These are phyloP conservation scores for Sequoia sempervirens DNA, from an alignment of 75 land plant genomes.

Conservation along the genomic window DNA sequence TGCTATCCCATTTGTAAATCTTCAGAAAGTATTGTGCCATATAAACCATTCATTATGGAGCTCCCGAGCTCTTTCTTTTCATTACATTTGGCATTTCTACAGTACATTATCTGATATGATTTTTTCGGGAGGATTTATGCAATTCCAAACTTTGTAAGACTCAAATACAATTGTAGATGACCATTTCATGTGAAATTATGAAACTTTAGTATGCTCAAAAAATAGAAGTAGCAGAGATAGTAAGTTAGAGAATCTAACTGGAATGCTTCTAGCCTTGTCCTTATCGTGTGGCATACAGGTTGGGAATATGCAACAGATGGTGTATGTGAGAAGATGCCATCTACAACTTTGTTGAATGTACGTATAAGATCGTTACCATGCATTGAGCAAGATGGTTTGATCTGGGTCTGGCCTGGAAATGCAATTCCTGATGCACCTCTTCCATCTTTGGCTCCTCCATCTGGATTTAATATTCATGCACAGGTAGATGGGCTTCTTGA, in stretches of 20 bases:
- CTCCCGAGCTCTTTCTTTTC: background rate
- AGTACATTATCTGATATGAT: background rate
- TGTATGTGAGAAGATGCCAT: constrained; percentile 96
- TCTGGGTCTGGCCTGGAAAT: constrained; percentile 98
- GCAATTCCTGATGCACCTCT: constrained; percentile 65
- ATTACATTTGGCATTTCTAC: background rate
- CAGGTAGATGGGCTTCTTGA: constrained; percentile 48
- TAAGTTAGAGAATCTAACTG: background rate
- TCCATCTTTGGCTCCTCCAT: constrained; percentile 80
- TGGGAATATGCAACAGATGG: constrained; percentile 96
- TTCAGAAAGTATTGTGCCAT: background rate
- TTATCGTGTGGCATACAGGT: constrained; percentile 37
- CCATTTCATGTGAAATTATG: background rate
- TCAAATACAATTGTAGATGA: background rate
- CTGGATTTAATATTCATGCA: constrained; percentile 77
- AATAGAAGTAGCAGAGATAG: constrained; percentile 5
- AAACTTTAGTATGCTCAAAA: background rate
- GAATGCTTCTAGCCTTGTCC: constrained; percentile 7
- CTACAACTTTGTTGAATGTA: constrained; percentile 61
- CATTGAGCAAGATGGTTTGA: constrained; percentile 87
- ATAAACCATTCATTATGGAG: background rate
- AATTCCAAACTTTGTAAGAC: background rate
- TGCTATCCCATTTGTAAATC: background rate
- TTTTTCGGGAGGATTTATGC: background rate
- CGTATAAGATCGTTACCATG: constrained; percentile 78